A percentile compares a stretch with the other conserved stretches of the same genome.
Conservation (phyloP, 306 rosid species). For the Castanopsis chinensis region DNA sequence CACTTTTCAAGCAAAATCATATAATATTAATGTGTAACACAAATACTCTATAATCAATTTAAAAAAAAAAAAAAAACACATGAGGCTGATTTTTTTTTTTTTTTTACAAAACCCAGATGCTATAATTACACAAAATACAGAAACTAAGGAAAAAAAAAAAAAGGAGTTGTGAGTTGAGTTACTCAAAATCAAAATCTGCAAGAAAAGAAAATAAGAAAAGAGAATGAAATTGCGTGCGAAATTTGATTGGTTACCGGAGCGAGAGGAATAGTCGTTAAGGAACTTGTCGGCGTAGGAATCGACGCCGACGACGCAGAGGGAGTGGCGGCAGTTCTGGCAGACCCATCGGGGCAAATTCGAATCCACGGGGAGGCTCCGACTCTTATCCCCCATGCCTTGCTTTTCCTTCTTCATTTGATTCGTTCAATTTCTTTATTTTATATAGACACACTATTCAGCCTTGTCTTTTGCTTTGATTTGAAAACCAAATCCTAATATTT, state of each 20-base stretch:
- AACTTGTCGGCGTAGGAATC: constrained; percentile 86
- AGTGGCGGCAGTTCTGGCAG: constrained; percentile 90
- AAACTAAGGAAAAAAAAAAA: background rate
- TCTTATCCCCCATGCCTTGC: constrained; percentile 41
- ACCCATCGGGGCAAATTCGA: constrained; percentile 79
- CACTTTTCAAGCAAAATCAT: background rate
- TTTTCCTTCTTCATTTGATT: constrained; percentile 11
- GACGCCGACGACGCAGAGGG: constrained; percentile 80
- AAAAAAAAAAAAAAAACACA: background rate
- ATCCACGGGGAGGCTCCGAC: constrained; percentile 73
- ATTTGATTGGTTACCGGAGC: constrained; percentile 53
- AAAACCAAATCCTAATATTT: too few relatives aligned
- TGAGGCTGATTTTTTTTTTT: too few relatives aligned
- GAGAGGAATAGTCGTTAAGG: constrained; percentile 64
- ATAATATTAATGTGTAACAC: too few relatives aligned
- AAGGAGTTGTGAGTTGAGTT: background rate
- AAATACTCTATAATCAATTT: background rate
- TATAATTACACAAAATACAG: background rate
- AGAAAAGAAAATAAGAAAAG: background rate
- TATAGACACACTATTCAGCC: too few relatives aligned
- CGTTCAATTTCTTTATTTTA: background rate
- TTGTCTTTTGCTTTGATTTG: too few relatives aligned
- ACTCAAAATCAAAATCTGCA: background rate
- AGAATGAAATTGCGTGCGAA: background rate
- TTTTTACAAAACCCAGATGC: background rate